A percentile compares a stretch with the other conserved stretches of the same genome.
Conservation (phyloP, 106 monocot species). For the Triglochin maritima region DNA sequence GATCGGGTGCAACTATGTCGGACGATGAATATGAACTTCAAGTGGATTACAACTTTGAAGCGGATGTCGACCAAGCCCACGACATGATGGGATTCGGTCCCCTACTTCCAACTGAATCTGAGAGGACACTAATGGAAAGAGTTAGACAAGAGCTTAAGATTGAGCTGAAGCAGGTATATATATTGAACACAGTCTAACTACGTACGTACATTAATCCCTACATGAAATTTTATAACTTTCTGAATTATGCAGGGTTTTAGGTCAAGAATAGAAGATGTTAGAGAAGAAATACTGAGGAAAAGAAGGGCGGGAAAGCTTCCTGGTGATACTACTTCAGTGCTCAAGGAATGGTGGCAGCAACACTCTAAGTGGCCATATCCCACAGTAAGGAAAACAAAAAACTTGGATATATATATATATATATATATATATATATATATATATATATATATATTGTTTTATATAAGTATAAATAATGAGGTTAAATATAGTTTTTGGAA, state of each 20-base stretch:
- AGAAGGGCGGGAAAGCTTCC: conserved; percentile 98
- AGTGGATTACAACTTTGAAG: conserved; percentile 37
- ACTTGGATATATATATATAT: too few relatives aligned
- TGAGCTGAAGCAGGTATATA: conserved; percentile 77
- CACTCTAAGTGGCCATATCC: conserved; percentile 99
- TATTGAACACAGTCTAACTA: background rate
- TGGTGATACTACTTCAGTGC: conserved; percentile 84
- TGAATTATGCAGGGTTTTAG: conserved; percentile 54
- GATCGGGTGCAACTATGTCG: conserved; percentile 90
- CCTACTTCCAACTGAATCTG: conserved; percentile 79
- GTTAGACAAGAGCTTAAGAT: conserved; percentile 87
- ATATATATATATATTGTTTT: background rate
- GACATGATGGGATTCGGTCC: conserved; percentile 94
- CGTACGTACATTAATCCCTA: background rate
- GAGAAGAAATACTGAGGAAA: conserved; percentile 91
- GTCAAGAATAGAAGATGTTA: conserved; percentile 95
- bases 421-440: too few relatives aligned
- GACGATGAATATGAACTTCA: conserved; percentile 85
- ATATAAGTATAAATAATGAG: too few relatives aligned
- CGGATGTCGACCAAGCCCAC: conserved; percentile 52
- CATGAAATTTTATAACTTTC: background rate
- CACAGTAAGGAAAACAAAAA: conserved; percentile 36
- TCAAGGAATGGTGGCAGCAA: conserved; percentile 98
- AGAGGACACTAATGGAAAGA: conserved; percentile 89
- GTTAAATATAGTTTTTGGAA: too few relatives aligned